Evolutionary conservation across 1,284 basidiomycete genomes (phyloP).

Genomic region (Cutaneotrichosporon cutaneum): DNA sequence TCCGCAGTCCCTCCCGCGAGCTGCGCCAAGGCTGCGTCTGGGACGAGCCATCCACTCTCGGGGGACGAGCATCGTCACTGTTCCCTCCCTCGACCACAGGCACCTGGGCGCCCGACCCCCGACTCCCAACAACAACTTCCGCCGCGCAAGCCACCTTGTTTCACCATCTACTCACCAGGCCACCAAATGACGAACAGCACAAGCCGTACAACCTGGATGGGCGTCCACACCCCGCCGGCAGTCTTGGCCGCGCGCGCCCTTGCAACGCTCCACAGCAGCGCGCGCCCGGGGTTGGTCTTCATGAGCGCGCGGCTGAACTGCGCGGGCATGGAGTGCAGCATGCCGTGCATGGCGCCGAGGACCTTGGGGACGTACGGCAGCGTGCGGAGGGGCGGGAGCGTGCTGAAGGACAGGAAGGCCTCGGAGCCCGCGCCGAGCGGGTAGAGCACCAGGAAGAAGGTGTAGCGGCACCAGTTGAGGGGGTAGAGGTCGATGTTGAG

Average conservation of each 20-base stretch:
- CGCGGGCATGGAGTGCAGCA: slow-evolving; percentile 26
- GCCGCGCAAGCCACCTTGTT: too few relatives aligned
- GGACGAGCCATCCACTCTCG: too few relatives aligned
- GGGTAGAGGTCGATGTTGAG: slow-evolving; percentile 55
- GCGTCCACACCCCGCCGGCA: slow-evolving; percentile 32
- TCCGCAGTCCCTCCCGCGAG: too few relatives aligned
- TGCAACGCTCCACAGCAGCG: slow-evolving; percentile 38
- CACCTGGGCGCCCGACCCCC: too few relatives aligned
- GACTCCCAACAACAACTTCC: too few relatives aligned
- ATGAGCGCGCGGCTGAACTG: slow-evolving; percentile 30
- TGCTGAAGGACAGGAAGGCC: slow-evolving; percentile 76
- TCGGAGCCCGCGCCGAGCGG: slow-evolving; percentile 88
- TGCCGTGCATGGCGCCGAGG: slow-evolving; percentile 27
- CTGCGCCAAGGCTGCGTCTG: too few relatives aligned
- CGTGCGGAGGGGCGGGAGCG: slow-evolving; percentile 62
- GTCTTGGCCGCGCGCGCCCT: slow-evolving; percentile 24
- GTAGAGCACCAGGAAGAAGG: slow-evolving; percentile 89
- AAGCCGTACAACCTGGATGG: slow-evolving; percentile 59
- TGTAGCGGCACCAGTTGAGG: slow-evolving; percentile 65
- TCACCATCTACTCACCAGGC: slow-evolving; percentile 78
- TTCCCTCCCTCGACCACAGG: too few relatives aligned
- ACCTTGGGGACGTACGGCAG: slow-evolving; percentile 34
- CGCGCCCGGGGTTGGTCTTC: slow-evolving; percentile 32
- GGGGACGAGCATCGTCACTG: too few relatives aligned
- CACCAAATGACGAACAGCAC: slow-evolving; percentile 81